Percentiles rank a stretch among this genome's conserved stretches.
These are phyloP conservation scores for Colletotrichum melonis DNA, from an alignment of 2,329 filamentous ascomycete species.

Conservation along the genomic window DNA sequence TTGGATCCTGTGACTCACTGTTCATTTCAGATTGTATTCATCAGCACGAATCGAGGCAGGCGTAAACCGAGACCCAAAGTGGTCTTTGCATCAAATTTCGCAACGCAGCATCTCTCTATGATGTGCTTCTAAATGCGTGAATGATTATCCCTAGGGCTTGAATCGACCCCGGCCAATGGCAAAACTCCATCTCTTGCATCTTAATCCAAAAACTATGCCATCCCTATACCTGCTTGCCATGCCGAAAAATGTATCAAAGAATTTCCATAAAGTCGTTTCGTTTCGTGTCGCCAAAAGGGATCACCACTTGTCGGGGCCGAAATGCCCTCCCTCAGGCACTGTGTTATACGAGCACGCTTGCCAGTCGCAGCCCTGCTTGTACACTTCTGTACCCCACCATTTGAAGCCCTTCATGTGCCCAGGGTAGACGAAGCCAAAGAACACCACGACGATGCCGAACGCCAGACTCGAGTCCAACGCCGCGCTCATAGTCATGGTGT, in stretches of 20 bases:
- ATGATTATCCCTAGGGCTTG: not conserved
- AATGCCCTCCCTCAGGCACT: conserved; percentile 71
- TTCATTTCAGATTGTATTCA: not conserved
- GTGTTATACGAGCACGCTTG: conserved; percentile 78
- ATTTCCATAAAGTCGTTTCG: conserved; percentile 13
- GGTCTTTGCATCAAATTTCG: not conserved
- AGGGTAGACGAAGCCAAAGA: conserved; percentile 88
- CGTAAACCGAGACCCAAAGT: not conserved
- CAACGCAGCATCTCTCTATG: not conserved
- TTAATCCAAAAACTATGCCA: conserved; percentile 8
- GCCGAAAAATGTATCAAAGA: not conserved
- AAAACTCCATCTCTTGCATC: not conserved
- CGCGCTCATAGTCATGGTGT: conserved; percentile 88
- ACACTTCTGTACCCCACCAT: conserved; percentile 92
- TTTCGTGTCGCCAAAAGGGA: conserved; percentile 8
- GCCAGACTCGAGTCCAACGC: conserved; percentile 86
- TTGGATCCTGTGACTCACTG: conserved; percentile 2
- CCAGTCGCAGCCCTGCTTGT: conserved; percentile 89
- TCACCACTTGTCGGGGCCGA: conserved; percentile 74
- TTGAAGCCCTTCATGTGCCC: conserved; percentile 78
- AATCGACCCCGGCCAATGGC: not conserved
- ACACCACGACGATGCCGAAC: conserved; percentile 84
- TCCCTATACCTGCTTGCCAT: conserved; percentile 20
- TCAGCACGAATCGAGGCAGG: not conserved
- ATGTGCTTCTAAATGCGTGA: conserved; percentile 12